phyloP scores from a whole-genome alignment of 1,284 basidiomycete species.

The Moesziomyces sp. region DNA sequence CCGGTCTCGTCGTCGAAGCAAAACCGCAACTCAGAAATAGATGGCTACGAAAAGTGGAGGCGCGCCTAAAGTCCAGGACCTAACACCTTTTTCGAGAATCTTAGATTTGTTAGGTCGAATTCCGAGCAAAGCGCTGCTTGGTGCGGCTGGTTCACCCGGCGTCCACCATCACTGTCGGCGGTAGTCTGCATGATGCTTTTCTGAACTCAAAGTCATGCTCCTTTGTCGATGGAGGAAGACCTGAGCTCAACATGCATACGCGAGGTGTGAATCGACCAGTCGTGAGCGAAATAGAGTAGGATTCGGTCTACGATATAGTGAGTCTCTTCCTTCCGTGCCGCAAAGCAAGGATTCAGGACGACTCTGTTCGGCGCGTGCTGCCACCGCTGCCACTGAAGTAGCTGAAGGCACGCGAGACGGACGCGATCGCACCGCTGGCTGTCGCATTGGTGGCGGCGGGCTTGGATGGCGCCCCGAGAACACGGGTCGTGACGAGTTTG shows the following conservation, averaged over 20 bases:
- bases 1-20: background rate
- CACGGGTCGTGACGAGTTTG: constrained; percentile 34
- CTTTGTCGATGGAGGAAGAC: too few relatives aligned
- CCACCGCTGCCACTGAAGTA: constrained; percentile 28
- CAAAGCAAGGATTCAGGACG: background rate
- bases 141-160: too few relatives aligned
- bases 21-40: background rate
- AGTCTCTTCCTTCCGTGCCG: too few relatives aligned
- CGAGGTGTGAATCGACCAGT: too few relatives aligned
- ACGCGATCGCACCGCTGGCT: constrained; percentile 31
- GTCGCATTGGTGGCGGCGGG: constrained; percentile 15
- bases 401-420: constrained; percentile 38
- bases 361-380: background rate
- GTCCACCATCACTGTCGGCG: too few relatives aligned
- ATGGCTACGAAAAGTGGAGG: background rate
- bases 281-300: background rate
- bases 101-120: background rate
- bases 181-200: too few relatives aligned
- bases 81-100: too few relatives aligned
- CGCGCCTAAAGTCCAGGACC: too few relatives aligned
- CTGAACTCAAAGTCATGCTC: too few relatives aligned
- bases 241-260: too few relatives aligned
- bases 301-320: too few relatives aligned
- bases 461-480: constrained; percentile 27
- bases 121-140: too few relatives aligned